These are phyloP conservation scores for Nothophoma quercina DNA, from an alignment of 2,329 filamentous ascomycete genomes.

Conservation along the genomic window DNA sequence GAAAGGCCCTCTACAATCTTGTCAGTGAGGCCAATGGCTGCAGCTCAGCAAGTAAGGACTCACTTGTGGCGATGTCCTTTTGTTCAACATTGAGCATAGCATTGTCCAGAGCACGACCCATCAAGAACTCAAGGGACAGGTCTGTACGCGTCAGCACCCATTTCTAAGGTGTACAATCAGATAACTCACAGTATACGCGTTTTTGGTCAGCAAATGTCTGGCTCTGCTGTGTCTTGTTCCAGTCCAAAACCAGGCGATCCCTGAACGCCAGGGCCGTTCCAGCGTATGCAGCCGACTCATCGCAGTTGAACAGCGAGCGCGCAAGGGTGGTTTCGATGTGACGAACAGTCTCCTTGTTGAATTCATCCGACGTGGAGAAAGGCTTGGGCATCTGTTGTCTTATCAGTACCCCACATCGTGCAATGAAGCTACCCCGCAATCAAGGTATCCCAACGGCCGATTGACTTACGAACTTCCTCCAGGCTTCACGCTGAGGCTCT, in stretches of 20 bases:
- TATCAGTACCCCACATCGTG: slow-evolving; percentile 22
- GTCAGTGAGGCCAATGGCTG: slow-evolving; percentile 21
- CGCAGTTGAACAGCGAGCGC: slow-evolving; percentile 96
- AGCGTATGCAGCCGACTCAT: slow-evolving; percentile 89
- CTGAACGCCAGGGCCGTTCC: slow-evolving; percentile 91
- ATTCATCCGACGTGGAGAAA: slow-evolving; percentile 82
- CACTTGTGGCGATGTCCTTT: slow-evolving; percentile 84
- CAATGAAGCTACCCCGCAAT: slow-evolving; percentile 28
- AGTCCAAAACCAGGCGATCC: slow-evolving; percentile 90
- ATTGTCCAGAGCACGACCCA: slow-evolving; percentile 96
- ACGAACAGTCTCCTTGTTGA: slow-evolving; percentile 82
- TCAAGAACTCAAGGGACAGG: slow-evolving; percentile 94
- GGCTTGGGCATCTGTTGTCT: slow-evolving; percentile 64
- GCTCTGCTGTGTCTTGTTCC: slow-evolving; percentile 97
- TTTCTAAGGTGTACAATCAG: neutral
- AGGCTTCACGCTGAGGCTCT: slow-evolving; percentile 83
- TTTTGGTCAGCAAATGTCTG: slow-evolving; percentile 92
- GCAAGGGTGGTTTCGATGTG: slow-evolving; percentile 97
- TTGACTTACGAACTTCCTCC: slow-evolving; percentile 65
- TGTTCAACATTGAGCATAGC: slow-evolving; percentile 95
- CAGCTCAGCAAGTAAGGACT: slow-evolving; percentile 30
- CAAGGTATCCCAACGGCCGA: slow-evolving; percentile 5
- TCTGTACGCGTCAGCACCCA: slow-evolving; percentile 57
- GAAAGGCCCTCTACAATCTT: slow-evolving; percentile 73
- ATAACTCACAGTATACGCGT: slow-evolving; percentile 79